Percentiles rank a stretch among this genome's conserved stretches.
phyloP scores from a whole-genome alignment of 495 filamentous ascomycete species.

The Penicillium mononematosum region DNA sequence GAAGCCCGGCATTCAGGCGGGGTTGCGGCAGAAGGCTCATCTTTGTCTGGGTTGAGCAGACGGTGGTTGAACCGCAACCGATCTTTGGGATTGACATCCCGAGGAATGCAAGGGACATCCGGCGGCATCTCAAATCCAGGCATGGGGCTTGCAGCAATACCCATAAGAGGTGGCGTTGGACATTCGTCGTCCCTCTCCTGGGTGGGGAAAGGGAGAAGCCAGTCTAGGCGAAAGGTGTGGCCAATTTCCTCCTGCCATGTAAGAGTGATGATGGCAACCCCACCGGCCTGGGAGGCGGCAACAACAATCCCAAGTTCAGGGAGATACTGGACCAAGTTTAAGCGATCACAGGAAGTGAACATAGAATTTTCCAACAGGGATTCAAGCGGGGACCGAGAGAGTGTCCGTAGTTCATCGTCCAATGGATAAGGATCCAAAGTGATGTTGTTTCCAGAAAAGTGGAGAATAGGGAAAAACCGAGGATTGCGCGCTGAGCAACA shows the following conservation, averaged over 20 bases:
- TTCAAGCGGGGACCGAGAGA: conserved; percentile 47
- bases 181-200: conserved; percentile 46
- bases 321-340: conserved; percentile 74
- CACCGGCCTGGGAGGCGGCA: conserved; percentile 69
- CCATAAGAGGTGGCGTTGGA: conserved; percentile 50
- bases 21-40: conserved; percentile 5
- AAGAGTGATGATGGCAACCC: conserved; percentile 70
- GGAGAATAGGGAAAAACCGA: conserved; percentile 50
- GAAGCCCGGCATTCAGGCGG: not conserved
- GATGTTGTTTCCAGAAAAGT: conserved; percentile 58
- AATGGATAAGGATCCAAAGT: conserved; percentile 53
- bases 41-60: conserved; percentile 20
- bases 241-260: conserved; percentile 48
- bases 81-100: conserved; percentile 23
- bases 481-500: conserved; percentile 16
- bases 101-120: conserved; percentile 41
- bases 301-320: conserved; percentile 77
- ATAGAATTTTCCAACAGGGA: conserved; percentile 39
- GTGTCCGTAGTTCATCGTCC: conserved; percentile 41
- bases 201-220: conserved; percentile 52
- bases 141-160: conserved; percentile 58
- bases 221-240: conserved; percentile 53
- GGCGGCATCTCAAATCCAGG: conserved; percentile 54
- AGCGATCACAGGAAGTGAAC: conserved; percentile 55
- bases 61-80: conserved; percentile 39